Evolutionary conservation across 768 basidiomycete genomes (phyloP).

Genomic region (Lactifluus echinatus): DNA sequence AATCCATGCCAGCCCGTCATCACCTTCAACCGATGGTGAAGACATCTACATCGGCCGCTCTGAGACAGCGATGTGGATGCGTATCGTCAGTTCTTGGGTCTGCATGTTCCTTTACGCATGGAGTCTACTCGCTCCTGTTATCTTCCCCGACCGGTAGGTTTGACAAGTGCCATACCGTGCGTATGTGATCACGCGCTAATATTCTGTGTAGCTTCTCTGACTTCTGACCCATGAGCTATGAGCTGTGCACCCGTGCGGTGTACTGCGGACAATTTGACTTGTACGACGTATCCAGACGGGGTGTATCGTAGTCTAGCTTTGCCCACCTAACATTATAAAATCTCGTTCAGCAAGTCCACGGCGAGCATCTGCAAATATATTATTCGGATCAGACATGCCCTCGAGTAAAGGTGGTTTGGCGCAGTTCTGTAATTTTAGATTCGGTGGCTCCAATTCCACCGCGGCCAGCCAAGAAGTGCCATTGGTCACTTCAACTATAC

Average conservation of each 20-base stretch:
- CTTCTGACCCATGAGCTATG: not conserved
- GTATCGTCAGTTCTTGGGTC: constrained; percentile 92
- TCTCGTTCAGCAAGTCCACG: not conserved
- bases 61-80: constrained; percentile 99
- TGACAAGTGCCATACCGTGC: not conserved
- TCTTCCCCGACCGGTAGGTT: constrained; percentile 84
- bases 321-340: not conserved
- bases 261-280: not conserved
- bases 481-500: too few relatives aligned
- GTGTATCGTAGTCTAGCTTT: not conserved
- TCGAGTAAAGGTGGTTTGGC: too few relatives aligned
- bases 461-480: too few relatives aligned
- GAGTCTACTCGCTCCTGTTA: constrained; percentile 80
- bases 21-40: constrained; percentile 43
- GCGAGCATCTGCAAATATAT: not conserved
- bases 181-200: not conserved
- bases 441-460: too few relatives aligned
- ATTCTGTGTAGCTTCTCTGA: constrained; percentile 3
- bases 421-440: too few relatives aligned
- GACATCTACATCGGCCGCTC: constrained; percentile 92
- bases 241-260: not conserved
- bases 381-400: not conserved
- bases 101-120: constrained; percentile 80
- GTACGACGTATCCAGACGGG: constrained; percentile 1
- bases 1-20: constrained; percentile 38